These are phyloP conservation scores for Pichia sp. DNA, from an alignment of 1,139 yeast genomes.

Conservation along the genomic window DNA sequence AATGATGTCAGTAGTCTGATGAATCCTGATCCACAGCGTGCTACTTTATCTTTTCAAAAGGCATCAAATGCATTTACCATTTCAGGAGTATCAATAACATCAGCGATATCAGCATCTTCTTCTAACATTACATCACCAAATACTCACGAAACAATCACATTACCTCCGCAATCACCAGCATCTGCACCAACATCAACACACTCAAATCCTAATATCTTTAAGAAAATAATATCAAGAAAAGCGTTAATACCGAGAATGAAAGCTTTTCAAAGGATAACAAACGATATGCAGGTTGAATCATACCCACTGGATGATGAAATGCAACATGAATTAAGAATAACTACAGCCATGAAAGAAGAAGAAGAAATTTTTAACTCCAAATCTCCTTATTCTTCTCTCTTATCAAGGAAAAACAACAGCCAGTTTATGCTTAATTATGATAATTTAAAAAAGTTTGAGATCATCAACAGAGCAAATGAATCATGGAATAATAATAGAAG, in stretches of 20 bases:
- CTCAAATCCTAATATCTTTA: constrained; percentile 23
- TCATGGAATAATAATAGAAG: constrained; percentile 29
- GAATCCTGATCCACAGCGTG: too few species aligned
- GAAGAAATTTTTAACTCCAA: constrained; percentile 16
- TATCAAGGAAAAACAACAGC: constrained; percentile 7
- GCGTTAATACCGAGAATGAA: constrained; percentile 28
- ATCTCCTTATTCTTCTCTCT: constrained; percentile 3
- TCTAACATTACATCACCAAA: not conserved
- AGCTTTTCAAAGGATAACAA: constrained; percentile 29
- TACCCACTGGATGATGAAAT: constrained; percentile 31
- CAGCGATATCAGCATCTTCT: too few species aligned
- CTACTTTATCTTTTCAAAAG: too few species aligned
- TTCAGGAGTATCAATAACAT: too few species aligned
- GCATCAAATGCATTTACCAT: too few species aligned
- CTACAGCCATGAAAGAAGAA: constrained; percentile 28
- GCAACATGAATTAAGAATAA: constrained; percentile 30
- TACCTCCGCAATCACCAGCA: too few species aligned
- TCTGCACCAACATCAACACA: not conserved
- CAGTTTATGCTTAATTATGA: constrained; percentile 20
- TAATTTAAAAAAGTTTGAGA: constrained; percentile 27
- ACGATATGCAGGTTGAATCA: constrained; percentile 30
- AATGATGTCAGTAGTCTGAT: not conserved
- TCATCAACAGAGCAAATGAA: constrained; percentile 31
- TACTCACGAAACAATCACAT: not conserved
- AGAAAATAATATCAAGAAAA: constrained; percentile 24